These are phyloP conservation scores for Mortierella sp. DNA, from an alignment of 371 early-diverging fungal genomes.

Conservation along the genomic window DNA sequence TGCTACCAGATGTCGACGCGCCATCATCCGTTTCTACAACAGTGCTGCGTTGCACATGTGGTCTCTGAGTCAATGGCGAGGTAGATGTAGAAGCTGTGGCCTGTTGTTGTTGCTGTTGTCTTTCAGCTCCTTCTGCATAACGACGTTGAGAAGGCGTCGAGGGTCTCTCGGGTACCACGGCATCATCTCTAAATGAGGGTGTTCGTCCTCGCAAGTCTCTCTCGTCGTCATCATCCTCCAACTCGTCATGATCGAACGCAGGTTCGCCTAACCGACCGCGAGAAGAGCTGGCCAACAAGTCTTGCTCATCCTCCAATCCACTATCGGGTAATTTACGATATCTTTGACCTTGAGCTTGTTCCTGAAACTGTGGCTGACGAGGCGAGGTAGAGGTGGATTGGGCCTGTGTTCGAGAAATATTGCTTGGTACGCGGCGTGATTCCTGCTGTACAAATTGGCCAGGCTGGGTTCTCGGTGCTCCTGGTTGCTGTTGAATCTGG, in stretches of 20 bases:
- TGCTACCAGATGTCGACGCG: slow-evolving; percentile 25
- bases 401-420: slow-evolving; percentile 10
- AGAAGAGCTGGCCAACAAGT: slow-evolving; percentile 5
- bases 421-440: slow-evolving; percentile 2
- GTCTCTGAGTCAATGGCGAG: slow-evolving; percentile 5
- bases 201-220: slow-evolving; percentile 10
- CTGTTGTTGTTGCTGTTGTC: slow-evolving; percentile 4
- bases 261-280: slow-evolving; percentile 2
- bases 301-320: slow-evolving; percentile 41
- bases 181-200: slow-evolving; percentile 26
- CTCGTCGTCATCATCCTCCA: slow-evolving; percentile 35
- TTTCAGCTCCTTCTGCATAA: slow-evolving; percentile 1
- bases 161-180: slow-evolving; percentile 41
- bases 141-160: slow-evolving; percentile 22
- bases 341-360: slow-evolving; percentile 2
- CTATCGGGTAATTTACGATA: slow-evolving; percentile 25
- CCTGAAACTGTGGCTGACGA: slow-evolving; percentile 48
- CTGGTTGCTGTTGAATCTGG: slow-evolving; percentile 17
- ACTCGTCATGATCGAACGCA: slow-evolving; percentile 30
- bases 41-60: slow-evolving; percentile 5
- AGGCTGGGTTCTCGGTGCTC: slow-evolving; percentile 18
- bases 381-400: slow-evolving; percentile 12
- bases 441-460: slow-evolving; percentile 19
- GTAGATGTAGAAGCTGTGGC: slow-evolving; percentile 14
- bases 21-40: slow-evolving; percentile 28